Conservation (phyloP, 192 early-diverging fungal species). For the Linnemannia schmuckeri region DNA sequence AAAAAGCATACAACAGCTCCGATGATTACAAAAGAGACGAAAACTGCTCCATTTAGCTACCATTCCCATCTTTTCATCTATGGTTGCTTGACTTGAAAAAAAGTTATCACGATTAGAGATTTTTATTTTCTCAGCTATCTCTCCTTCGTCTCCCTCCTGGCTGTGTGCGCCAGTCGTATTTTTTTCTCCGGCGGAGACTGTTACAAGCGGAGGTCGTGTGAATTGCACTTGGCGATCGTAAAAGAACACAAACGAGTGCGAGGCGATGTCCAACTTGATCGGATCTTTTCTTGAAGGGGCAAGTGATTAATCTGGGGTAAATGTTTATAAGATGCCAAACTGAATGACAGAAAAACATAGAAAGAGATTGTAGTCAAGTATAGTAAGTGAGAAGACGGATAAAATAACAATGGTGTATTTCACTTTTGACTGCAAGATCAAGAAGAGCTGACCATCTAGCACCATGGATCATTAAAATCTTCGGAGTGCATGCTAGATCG, state of each 20-base stretch:
- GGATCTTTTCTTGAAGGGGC: neutral
- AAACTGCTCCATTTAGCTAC: neutral
- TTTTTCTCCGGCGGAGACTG: neutral
- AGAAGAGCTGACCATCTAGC: too few species aligned
- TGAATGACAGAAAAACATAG: neutral
- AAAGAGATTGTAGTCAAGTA: neutral
- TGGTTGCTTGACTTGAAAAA: too few species aligned
- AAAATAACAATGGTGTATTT: neutral
- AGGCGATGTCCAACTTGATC: neutral
- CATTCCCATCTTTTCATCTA: neutral
- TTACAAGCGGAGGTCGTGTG: neutral
- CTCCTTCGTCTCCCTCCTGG: neutral
- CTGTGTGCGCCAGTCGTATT: conserved; percentile 1
- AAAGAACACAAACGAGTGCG: neutral
- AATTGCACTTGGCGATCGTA: neutral
- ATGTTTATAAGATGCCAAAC: neutral
- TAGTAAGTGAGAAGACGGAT: neutral
- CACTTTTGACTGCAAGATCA: too few species aligned
- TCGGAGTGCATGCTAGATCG: neutral
- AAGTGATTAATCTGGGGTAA: neutral
- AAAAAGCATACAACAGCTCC: neutral
- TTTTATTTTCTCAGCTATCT: neutral
- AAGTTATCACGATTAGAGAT: neutral
- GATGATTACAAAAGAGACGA: conserved; percentile 2
- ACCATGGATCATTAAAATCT: too few species aligned